Evolutionary conservation across 2,329 filamentous ascomycete species (phyloP).

Genomic region (Lachnellula occidentalis): DNA sequence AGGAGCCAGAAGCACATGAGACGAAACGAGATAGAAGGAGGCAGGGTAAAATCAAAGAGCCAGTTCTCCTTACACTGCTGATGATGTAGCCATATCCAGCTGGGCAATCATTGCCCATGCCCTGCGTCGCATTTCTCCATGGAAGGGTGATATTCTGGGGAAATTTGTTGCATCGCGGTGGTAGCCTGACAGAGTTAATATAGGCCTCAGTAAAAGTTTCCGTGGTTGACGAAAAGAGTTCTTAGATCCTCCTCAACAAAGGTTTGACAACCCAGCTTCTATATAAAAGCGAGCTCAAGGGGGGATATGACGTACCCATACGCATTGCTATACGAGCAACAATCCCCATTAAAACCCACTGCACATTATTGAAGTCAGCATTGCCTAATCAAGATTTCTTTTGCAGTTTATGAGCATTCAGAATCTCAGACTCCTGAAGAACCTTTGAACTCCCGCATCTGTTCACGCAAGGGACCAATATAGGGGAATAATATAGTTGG

Average conservation of each 20-base stretch:
- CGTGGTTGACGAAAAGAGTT: neutral
- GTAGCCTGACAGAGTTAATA: constrained; percentile 29
- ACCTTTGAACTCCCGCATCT: constrained; percentile 27
- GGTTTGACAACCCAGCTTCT: neutral
- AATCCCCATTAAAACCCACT: constrained; percentile 46
- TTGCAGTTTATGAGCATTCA: neutral
- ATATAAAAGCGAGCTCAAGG: neutral
- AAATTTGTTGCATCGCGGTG: constrained; percentile 47
- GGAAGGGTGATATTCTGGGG: constrained; percentile 42
- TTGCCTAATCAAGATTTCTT: neutral
- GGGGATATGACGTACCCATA: constrained; percentile 34
- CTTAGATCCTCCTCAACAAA: neutral
- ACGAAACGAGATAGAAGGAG: too few species aligned
- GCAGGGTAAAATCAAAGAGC: too few species aligned
- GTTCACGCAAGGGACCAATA: too few species aligned
- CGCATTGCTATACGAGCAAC: constrained; percentile 49
- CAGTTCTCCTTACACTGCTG: constrained; percentile 42
- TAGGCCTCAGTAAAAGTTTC: neutral
- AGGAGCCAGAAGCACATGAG: too few species aligned
- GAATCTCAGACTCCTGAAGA: neutral
- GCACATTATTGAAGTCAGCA: neutral
- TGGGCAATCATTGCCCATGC: constrained; percentile 50
- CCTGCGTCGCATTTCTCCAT: constrained; percentile 57
- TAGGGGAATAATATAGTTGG: too few species aligned
- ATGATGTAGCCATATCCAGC: constrained; percentile 57